Evolutionary conservation across 495 filamentous ascomycete genomes (phyloP).

Genomic region (Annulohypoxylon moriforme): DNA sequence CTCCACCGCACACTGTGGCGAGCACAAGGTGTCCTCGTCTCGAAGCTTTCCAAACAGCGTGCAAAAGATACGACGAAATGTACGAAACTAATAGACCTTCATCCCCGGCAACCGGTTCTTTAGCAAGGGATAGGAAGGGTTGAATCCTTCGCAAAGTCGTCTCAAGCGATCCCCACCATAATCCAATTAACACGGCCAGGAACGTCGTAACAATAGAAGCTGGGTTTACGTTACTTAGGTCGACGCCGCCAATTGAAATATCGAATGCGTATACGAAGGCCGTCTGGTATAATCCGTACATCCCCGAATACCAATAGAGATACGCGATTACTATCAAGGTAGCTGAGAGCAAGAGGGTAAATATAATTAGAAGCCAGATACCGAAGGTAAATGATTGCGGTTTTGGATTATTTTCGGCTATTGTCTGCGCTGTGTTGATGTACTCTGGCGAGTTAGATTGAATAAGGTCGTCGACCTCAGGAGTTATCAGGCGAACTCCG

Average conservation of each 20-base stretch:
- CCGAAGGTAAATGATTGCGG: constrained; percentile 12
- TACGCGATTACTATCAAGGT: constrained; percentile 43
- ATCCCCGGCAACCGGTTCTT: constrained; percentile 25
- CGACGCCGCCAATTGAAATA: constrained; percentile 41
- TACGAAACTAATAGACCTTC: constrained; percentile 48
- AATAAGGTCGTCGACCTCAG: background rate
- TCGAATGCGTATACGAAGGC: constrained; percentile 50
- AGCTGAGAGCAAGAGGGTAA: constrained; percentile 7
- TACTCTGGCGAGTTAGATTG: background rate
- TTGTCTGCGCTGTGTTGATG: background rate
- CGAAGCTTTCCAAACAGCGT: constrained; percentile 46
- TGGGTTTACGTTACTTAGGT: constrained; percentile 47
- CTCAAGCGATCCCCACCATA: constrained; percentile 57
- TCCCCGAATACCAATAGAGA: constrained; percentile 45
- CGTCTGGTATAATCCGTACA: constrained; percentile 46
- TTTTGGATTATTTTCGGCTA: background rate
- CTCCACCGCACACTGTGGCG: constrained; percentile 45
- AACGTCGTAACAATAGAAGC: constrained; percentile 48
- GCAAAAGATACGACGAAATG: constrained; percentile 48
- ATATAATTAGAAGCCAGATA: constrained; percentile 7
- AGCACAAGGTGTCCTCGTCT: constrained; percentile 52
- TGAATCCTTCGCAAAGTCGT: constrained; percentile 50
- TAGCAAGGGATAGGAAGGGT: constrained; percentile 50
- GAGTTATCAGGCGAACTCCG: background rate
- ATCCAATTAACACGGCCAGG: constrained; percentile 43